Base-by-base conservation (phyloP, 768 basidiomycete genomes). In the Mycena indigotica region DNA sequence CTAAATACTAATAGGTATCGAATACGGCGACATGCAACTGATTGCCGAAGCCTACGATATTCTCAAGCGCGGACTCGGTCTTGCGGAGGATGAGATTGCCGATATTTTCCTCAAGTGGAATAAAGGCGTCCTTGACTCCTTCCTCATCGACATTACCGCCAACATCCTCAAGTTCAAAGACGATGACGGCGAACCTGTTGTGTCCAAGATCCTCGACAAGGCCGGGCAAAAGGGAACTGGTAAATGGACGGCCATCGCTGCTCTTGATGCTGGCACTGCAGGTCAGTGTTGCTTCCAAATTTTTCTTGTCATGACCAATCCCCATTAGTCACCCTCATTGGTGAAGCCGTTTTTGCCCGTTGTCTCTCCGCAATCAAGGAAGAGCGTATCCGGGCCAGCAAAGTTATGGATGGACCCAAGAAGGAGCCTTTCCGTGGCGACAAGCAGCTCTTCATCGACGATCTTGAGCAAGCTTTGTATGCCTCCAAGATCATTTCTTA, bases 401-500 rank as follows among this genome's bases (percentile, higher is more conserved):
- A 93, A 79, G 77, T 84, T 64, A 89, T 98, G 65, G 77, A 86
- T 58, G 97, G 95, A 32, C 97, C 97, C 35, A 87, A 91, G 71
- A 91, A 88, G 72, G 93, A 96, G 72, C 76, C 86, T 23, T 98
- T 98, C 92, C 87, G 87, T 61, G 97, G 96, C 59, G 94, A 98
- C 85, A 98, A 98, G 83, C 82, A 95, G 73, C 90, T 95, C 70
- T 99, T 99, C 79, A 97, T 99, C 73, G 92, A 97, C 71, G 97
- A 99, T 75, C 89, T 99, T 61, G 97, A 98, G 77, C 97, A 98
- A 75, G 97, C 96, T 48, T 83, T 99, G 57, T 99, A 99, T 77
- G 97, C 96, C 50, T 97, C 95, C 67, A 99, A 99, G 84, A 95
- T 99, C 75, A 96, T 98, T 69, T 98, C 96, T 28, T 99, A 99